Percentiles rank a stretch among this genome's conserved stretches.
These are phyloP conservation scores for Juglanconis juglandina DNA, from an alignment of 2,329 filamentous ascomycete species.

Conservation along the genomic window DNA sequence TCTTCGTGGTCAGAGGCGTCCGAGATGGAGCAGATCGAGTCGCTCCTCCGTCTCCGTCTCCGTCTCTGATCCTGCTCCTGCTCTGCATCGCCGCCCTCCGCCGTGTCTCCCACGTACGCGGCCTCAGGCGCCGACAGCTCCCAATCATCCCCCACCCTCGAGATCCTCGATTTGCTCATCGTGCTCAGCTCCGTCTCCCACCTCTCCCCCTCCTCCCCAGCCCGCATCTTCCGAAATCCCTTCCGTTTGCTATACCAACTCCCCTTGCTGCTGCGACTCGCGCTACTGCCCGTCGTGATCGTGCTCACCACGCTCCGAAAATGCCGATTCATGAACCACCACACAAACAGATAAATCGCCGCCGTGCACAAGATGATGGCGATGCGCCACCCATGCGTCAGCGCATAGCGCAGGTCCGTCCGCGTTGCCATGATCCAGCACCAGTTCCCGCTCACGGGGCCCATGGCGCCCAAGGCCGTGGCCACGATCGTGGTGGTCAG, in stretches of 20 bases:
- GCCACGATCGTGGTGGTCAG: constrained; percentile 33
- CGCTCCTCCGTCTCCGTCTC: not conserved
- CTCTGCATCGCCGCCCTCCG: not conserved
- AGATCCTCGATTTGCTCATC: constrained; percentile 9
- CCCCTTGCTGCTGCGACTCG: not conserved
- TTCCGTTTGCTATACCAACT: not conserved
- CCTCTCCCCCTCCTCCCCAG: not conserved
- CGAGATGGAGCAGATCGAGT: not conserved
- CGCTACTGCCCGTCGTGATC: not conserved
- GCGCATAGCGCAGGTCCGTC: constrained; percentile 39
- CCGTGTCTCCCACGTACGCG: constrained; percentile 2
- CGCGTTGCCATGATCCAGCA: constrained; percentile 41
- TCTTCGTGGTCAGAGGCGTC: not conserved
- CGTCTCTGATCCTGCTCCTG: not conserved
- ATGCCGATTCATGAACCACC: constrained; percentile 29
- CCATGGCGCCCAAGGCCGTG: constrained; percentile 28
- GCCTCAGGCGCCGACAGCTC: constrained; percentile 12
- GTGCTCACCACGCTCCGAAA: constrained; percentile 20
- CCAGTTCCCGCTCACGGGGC: constrained; percentile 39
- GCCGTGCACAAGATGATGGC: constrained; percentile 38
- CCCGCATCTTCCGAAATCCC: constrained; percentile 8
- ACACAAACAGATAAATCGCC: constrained; percentile 40
- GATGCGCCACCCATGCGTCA: constrained; percentile 45
- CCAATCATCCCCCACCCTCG: constrained; percentile 6
- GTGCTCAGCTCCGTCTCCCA: constrained; percentile 5